These are phyloP conservation scores for Trichoderma sp. DNA, from an alignment of 2,329 filamentous ascomycete genomes.

Conservation along the genomic window DNA sequence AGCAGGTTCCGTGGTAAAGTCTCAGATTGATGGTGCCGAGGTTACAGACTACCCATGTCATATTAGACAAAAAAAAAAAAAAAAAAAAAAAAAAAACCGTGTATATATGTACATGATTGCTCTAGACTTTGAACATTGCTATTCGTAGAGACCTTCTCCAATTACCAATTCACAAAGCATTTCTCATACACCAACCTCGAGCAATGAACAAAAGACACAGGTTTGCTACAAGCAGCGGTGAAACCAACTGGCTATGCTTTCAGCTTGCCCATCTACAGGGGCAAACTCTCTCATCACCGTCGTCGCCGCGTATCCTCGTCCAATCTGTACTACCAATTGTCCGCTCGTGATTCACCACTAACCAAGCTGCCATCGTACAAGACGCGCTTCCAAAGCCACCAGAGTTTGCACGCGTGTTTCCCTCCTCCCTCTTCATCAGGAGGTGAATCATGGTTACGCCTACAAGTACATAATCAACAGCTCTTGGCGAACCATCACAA, in stretches of 20 bases:
- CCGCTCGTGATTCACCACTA: constrained; percentile 16
- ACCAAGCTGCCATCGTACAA: background rate
- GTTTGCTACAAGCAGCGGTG: background rate
- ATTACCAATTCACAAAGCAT: background rate
- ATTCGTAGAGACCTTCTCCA: background rate
- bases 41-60: no score
- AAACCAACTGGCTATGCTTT: background rate
- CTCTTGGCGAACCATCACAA: background rate
- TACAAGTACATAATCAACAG: constrained; percentile 17
- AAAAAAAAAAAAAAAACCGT: no score
- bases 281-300: background rate
- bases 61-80: background rate
- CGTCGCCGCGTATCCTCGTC: background rate
- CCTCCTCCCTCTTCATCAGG: background rate
- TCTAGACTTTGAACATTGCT: no score
- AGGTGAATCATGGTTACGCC: constrained; percentile 19
- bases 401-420: background rate
- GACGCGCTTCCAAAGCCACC: background rate
- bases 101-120: background rate
- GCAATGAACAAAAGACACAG: background rate
- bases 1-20: constrained; percentile 8
- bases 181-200: background rate
- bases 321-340: background rate
- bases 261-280: background rate
- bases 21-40: background rate